These are phyloP conservation scores for Candida bentonensis DNA, from an alignment of 805 yeast species.

Conservation along the genomic window DNA sequence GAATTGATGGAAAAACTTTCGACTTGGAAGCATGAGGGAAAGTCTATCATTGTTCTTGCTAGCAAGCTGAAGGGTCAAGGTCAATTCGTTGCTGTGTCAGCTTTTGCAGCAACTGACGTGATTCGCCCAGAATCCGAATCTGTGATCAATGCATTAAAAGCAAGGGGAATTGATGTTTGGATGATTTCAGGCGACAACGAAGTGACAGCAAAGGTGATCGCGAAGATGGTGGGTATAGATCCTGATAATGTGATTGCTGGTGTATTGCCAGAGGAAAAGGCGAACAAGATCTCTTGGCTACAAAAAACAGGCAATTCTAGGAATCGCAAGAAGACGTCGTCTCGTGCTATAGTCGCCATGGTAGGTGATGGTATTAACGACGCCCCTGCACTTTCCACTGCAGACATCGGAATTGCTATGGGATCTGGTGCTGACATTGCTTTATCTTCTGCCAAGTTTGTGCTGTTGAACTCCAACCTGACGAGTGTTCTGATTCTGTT, in stretches of 20 bases:
- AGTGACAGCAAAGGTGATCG: conserved; percentile 55
- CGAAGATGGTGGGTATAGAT: conserved; percentile 44
- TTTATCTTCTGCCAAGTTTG: conserved; percentile 59
- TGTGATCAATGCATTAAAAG: conserved; percentile 31
- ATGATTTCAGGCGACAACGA: conserved; percentile 68
- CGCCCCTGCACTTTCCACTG: conserved; percentile 63
- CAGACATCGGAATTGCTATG: conserved; percentile 67
- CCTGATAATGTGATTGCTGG: conserved; percentile 43
- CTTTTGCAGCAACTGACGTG: conserved; percentile 46
- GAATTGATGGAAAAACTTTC: conserved; percentile 25
- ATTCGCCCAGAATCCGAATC: conserved; percentile 37
- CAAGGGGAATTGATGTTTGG: conserved; percentile 41
- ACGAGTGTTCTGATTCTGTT: conserved; percentile 40
- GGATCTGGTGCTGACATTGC: conserved; percentile 71
- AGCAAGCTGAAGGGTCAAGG: conserved; percentile 18
- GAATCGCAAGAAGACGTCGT: conserved; percentile 7
- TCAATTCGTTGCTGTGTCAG: conserved; percentile 27
- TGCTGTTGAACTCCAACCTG: conserved; percentile 38
- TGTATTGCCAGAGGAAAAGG: conserved; percentile 63
- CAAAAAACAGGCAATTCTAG: conserved; percentile 28
- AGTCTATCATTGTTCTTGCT: conserved; percentile 48
- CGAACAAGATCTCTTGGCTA: conserved; percentile 41
- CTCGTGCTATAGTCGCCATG: conserved; percentile 46
- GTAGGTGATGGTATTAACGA: conserved; percentile 78
- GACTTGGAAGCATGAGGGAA: conserved; percentile 49